Evolutionary conservation across 345 rosid genomes (phyloP).

Genomic region (Hibiscus tridactylites): DNA sequence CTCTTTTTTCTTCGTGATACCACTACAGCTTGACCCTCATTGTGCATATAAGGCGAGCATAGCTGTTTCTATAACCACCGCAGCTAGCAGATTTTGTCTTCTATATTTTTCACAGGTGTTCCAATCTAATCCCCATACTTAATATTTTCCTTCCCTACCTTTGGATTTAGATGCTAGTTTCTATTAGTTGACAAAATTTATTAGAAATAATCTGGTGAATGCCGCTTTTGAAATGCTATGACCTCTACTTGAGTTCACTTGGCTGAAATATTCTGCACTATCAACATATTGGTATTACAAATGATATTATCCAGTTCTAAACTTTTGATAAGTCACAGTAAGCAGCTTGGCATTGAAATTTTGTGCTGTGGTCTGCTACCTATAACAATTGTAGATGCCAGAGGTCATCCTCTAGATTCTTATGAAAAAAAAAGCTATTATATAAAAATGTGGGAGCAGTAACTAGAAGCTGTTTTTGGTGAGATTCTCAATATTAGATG

Average conservation of each 20-base stretch:
- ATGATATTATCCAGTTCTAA: too few species aligned
- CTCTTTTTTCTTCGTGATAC: slow-evolving; percentile 10
- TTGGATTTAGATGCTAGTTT: background rate
- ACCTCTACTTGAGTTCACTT: background rate
- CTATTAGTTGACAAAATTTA: background rate
- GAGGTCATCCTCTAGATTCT: background rate
- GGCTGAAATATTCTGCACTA: background rate
- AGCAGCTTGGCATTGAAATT: background rate
- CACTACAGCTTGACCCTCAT: slow-evolving; percentile 91
- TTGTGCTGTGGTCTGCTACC: slow-evolving; percentile 21
- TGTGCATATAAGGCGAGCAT: slow-evolving; percentile 68
- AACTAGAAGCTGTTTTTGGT: background rate
- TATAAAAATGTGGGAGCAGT: background rate
- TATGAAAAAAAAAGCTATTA: background rate
- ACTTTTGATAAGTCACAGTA: too few species aligned
- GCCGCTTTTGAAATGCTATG: background rate
- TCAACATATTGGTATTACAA: background rate
- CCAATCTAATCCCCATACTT: background rate
- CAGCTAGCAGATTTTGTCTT: slow-evolving; percentile 75
- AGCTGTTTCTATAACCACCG: slow-evolving; percentile 58
- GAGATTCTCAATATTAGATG: background rate
- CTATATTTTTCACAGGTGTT: slow-evolving; percentile 67
- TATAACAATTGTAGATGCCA: background rate
- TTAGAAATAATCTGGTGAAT: background rate
- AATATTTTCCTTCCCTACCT: background rate